A percentile compares a stretch with the other conserved stretches of the same genome.
Conservation (phyloP, 257 asterid genomes). For the Plantago elongata region DNA sequence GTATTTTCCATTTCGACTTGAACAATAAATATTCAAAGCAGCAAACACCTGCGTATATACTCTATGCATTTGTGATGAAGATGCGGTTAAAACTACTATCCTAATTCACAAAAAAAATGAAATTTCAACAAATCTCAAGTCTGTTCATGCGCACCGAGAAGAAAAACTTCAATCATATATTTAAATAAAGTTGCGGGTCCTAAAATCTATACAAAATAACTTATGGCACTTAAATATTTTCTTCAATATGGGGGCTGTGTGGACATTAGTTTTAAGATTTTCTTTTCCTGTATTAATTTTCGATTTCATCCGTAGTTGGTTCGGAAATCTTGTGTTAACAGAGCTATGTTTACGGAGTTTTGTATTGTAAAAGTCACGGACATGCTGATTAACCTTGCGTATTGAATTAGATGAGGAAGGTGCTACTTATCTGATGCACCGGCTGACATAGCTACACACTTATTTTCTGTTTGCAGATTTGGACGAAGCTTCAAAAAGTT, state of each 20-base stretch:
- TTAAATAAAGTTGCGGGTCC: background rate
- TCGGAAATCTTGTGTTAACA: background rate
- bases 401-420: slow-evolving; percentile 9
- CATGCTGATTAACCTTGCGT: background rate
- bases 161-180: background rate
- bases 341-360: background rate
- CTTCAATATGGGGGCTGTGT: too few species aligned
- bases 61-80: background rate
- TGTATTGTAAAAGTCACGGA: background rate
- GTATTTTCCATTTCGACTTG: slow-evolving; percentile 4
- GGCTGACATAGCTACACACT: background rate
- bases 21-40: background rate
- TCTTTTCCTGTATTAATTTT: too few species aligned
- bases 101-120: background rate
- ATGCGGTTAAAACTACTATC: background rate
- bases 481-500: slow-evolving; percentile 58
- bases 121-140: background rate
- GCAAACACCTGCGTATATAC: slow-evolving; percentile 1
- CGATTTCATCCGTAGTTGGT: too few species aligned
- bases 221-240: too few species aligned
- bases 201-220: background rate
- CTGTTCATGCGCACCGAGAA: background rate
- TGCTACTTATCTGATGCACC: background rate
- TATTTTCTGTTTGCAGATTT: slow-evolving; percentile 34
- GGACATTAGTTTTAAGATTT: too few species aligned